Percentiles rank a stretch among this genome's conserved stretches.
phyloP scores from a whole-genome alignment of 768 basidiomycete genomes.

The Serendipita sp. region DNA sequence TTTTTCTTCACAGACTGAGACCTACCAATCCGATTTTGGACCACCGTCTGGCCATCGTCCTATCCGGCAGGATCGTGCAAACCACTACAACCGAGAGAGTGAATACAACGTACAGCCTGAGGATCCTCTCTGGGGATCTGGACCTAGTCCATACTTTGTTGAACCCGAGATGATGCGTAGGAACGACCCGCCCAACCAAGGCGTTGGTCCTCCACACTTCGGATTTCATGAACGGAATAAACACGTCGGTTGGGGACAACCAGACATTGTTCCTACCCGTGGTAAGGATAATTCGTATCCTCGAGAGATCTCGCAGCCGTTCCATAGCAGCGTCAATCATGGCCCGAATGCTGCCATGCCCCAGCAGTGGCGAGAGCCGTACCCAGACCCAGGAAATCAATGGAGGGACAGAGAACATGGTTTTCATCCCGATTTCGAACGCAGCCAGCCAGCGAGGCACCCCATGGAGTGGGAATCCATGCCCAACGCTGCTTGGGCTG shows the following conservation, averaged over 20 bases:
- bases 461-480: not conserved
- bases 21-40: not conserved
- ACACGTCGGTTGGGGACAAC: not conserved
- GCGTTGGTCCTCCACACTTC: not conserved
- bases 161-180: not conserved
- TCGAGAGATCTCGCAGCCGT: not conserved
- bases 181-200: not conserved
- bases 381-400: not conserved
- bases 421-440: not conserved
- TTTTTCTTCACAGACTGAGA: not conserved
- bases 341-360: not conserved
- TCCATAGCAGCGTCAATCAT: not conserved
- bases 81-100: not conserved
- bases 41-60: not conserved
- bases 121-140: not conserved
- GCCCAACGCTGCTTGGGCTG: not conserved
- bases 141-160: not conserved
- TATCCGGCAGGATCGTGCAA: not conserved
- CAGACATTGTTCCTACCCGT: not conserved
- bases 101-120: not conserved
- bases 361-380: conserved; percentile 1
- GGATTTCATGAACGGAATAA: not conserved
- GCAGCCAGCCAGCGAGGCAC: not conserved
- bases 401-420: not conserved
- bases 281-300: not conserved